Evolutionary conservation across 306 rosid species (phyloP), one percentile per base, ranked within the genome.

Genomic region (Ormosia emarginata): DNA sequence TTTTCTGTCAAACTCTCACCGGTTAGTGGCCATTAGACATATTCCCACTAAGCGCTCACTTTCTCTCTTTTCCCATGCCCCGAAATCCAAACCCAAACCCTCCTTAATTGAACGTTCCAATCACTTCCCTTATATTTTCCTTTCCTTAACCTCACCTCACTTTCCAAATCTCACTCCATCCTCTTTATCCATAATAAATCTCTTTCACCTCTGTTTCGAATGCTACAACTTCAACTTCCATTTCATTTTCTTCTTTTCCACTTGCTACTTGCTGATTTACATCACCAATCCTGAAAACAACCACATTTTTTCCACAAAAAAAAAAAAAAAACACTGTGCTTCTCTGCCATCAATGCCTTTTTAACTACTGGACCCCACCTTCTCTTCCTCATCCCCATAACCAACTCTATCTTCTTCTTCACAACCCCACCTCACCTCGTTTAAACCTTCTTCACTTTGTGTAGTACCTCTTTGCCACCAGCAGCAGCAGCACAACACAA

Each of bases 271-370:
- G 32, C 37, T 29, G 24, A 24, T 24, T 24, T 0, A 24, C 24
- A 24, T 1, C 12, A 2, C 11, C 30, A 8, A 63, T 10, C 57
- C 17, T 14, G 32, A 82, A 58, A 13, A 40, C 24, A 24, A 24
- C 24, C 24, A 24, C 24, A 24, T 24, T 24, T 24, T 24, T 24
- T 24, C 24, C 83, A 0, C 13, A 44, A 36, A 49, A 32, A 12
- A 36, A 49, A 32, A 12, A 36, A 7, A 2, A 10, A 58, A 29
- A 14, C 53, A 50, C 67, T 52, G 13, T 12, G 41, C 47, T 12
- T 76, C 34, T 41, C 78, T 14, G 76, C 80, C 81, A 77, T 77
- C 46, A 79, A 77, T 81, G 83, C 86, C 34, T 24, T 84, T 47
- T 69, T 67, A 2, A 15, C 46, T 13, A 8, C 17, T 17, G 71